These are phyloP conservation scores for Candida chauliodis DNA, from an alignment of 805 yeast genomes.

Conservation along the genomic window DNA sequence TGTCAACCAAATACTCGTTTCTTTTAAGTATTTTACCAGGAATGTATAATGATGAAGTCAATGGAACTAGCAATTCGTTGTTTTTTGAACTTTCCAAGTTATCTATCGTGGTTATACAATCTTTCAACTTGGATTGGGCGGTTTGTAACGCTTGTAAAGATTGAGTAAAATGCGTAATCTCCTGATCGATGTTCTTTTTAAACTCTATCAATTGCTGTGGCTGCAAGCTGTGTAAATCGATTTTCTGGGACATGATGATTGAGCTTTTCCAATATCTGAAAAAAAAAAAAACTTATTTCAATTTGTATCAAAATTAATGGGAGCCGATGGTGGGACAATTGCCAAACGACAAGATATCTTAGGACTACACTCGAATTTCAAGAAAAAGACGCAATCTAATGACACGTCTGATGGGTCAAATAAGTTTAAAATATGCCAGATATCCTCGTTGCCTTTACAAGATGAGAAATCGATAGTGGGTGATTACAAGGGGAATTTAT, in stretches of 20 bases:
- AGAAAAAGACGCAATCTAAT: background rate
- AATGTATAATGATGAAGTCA: slow-evolving; percentile 83
- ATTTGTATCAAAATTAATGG: slow-evolving; percentile 16
- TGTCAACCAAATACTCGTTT: slow-evolving; percentile 78
- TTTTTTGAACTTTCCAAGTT: slow-evolving; percentile 41
- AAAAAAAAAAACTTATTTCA: background rate
- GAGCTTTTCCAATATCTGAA: background rate
- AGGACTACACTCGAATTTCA: slow-evolving; percentile 17
- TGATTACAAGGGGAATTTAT: slow-evolving; percentile 65
- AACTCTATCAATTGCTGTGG: slow-evolving; percentile 84
- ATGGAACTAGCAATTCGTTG: slow-evolving; percentile 70
- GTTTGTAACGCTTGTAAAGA: slow-evolving; percentile 79
- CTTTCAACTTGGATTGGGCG: slow-evolving; percentile 78
- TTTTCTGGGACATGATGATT: slow-evolving; percentile 15
- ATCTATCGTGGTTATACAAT: slow-evolving; percentile 71
- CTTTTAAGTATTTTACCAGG: slow-evolving; percentile 74
- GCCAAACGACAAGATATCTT: slow-evolving; percentile 54
- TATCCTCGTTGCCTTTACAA: slow-evolving; percentile 40
- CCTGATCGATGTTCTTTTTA: slow-evolving; percentile 79
- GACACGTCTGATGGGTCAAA: slow-evolving; percentile 14
- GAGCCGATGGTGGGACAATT: slow-evolving; percentile 72
- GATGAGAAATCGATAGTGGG: slow-evolving; percentile 50
- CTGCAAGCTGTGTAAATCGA: slow-evolving; percentile 67
- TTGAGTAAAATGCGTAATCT: slow-evolving; percentile 78
- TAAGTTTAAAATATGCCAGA: slow-evolving; percentile 48